Evolutionary conservation across 1,284 basidiomycete species (phyloP).

Genomic region (Ceratorhiza oryzae-sativae): DNA sequence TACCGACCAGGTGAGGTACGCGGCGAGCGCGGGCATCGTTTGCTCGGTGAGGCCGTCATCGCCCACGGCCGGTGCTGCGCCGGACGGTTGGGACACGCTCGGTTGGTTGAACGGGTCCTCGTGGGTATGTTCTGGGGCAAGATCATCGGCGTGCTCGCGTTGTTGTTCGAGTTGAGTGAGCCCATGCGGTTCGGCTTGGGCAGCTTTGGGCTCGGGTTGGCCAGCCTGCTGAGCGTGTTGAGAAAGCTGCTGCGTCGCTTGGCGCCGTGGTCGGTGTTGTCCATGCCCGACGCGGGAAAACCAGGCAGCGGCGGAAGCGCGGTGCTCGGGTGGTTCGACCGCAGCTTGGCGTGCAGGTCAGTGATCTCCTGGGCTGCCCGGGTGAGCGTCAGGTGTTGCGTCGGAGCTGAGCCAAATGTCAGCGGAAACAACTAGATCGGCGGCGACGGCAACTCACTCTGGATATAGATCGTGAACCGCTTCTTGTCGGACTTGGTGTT

Average conservation of each 20-base stretch:
- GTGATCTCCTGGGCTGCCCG: slow-evolving; percentile 75
- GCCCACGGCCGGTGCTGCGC: not conserved
- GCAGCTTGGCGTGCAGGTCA: slow-evolving; percentile 72
- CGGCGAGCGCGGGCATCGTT: slow-evolving; percentile 73
- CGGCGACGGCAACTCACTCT: slow-evolving; percentile 56
- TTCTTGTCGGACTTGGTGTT: slow-evolving; percentile 51
- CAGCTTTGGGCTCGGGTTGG: slow-evolving; percentile 50
- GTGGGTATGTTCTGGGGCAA: slow-evolving; percentile 62
- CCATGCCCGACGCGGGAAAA: slow-evolving; percentile 57
- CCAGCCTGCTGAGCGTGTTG: slow-evolving; percentile 74
- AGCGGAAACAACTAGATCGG: slow-evolving; percentile 50
- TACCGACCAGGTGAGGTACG: slow-evolving; percentile 81
- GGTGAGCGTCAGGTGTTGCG: slow-evolving; percentile 85
- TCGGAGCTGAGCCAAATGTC: slow-evolving; percentile 64
- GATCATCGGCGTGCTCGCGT: slow-evolving; percentile 50
- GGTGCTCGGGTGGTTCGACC: slow-evolving; percentile 51
- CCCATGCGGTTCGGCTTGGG: slow-evolving; percentile 5
- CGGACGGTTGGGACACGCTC: slow-evolving; percentile 17
- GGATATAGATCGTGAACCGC: slow-evolving; percentile 69
- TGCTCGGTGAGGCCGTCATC: slow-evolving; percentile 39
- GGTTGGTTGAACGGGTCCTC: slow-evolving; percentile 53
- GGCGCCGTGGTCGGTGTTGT: slow-evolving; percentile 58
- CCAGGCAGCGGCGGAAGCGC: slow-evolving; percentile 63
- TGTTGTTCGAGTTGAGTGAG: slow-evolving; percentile 32
- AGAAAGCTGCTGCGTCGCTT: slow-evolving; percentile 83